Base-by-base conservation (phyloP, 495 filamentous ascomycete genomes). In the Neurospora sublineolata region DNA sequence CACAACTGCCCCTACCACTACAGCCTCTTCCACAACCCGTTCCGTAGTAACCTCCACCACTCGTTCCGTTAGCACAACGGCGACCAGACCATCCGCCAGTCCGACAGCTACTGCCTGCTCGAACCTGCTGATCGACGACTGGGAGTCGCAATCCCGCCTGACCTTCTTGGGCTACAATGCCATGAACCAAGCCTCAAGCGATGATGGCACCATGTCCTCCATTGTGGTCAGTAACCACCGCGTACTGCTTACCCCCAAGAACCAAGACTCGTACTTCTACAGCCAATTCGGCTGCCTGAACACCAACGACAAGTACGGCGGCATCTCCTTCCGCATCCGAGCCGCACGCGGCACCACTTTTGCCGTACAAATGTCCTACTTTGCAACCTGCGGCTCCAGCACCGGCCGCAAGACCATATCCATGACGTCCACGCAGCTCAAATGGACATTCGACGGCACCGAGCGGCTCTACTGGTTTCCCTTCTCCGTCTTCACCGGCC, bases 161-260 rank as follows among this genome's bases (percentile, higher is more conserved):
- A 90, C 88, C 0, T 90, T 90, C 78, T 79, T 90, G 10, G 86
- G 80, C 76, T 90, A 90, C 80, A 90, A 90, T 75, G 83, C 88
- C 44, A 73, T 89, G 79, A 77, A 84, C 4, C 78, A 87, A 72
- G 79, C 88, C n/a, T 83, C 84, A 16, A 87, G 86, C 73, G 87
- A 89, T 74, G 88, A 90, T 77, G 84, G 77, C 4, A 86, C 85
- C 6, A 89, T 89, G 87, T 82, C 83, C 5, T 87, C 86, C 8
- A 77, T 89, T 36, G 80, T 84, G 6, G 87, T 89, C 40, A 80
- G 82, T 70, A 79, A 80, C 76, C 58, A 79, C 76, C 82, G 80
- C 70, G 81, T 88, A 9, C 87, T 86, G 33, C 78, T 89, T 27
- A 88, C 83, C 1, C 87, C 88, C 0, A 73, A 72, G 41, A 72